Percentiles rank a stretch among this genome's conserved stretches.
phyloP scores from a whole-genome alignment of 2,329 filamentous ascomycete genomes.

The Nothophoma quercina region DNA sequence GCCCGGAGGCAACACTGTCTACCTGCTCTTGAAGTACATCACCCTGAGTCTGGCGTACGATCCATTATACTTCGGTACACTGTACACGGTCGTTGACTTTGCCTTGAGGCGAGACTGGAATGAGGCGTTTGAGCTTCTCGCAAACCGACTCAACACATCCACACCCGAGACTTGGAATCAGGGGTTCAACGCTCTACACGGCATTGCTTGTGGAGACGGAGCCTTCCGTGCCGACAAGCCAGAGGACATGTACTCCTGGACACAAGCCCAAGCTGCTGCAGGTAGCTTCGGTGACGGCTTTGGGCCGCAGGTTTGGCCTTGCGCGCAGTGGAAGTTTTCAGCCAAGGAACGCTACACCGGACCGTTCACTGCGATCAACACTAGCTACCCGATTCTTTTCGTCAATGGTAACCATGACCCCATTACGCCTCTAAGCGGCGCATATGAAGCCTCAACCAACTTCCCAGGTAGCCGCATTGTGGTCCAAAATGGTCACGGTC shows the following conservation, averaged over 20 bases:
- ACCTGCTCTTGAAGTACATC: conserved; percentile 15
- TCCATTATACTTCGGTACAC: neutral
- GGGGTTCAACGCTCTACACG: conserved; percentile 19
- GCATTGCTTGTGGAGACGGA: conserved; percentile 21
- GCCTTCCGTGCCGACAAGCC: conserved; percentile 19
- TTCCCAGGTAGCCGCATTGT: conserved; percentile 22
- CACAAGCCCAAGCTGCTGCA: conserved; percentile 16
- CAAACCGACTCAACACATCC: conserved; percentile 1
- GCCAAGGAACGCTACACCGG: conserved; percentile 26
- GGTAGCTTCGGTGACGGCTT: conserved; percentile 22
- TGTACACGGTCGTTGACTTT: neutral
- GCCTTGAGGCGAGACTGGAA: conserved; percentile 18
- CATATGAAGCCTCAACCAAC: conserved; percentile 22
- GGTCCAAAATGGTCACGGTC: conserved; percentile 25
- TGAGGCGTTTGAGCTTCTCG: neutral
- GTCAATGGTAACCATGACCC: conserved; percentile 25
- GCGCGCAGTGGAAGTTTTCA: conserved; percentile 26
- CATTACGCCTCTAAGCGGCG: conserved; percentile 26
- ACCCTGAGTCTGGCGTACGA: conserved; percentile 10
- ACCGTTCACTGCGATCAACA: conserved; percentile 20
- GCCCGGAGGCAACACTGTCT: conserved; percentile 13
- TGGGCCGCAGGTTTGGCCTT: conserved; percentile 20
- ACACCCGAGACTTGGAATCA: conserved; percentile 19
- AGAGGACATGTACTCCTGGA: conserved; percentile 21
- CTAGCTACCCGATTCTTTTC: conserved; percentile 24